Base-by-base conservation (phyloP, 257 asterid genomes). In the Scutellaria galericulata region DNA sequence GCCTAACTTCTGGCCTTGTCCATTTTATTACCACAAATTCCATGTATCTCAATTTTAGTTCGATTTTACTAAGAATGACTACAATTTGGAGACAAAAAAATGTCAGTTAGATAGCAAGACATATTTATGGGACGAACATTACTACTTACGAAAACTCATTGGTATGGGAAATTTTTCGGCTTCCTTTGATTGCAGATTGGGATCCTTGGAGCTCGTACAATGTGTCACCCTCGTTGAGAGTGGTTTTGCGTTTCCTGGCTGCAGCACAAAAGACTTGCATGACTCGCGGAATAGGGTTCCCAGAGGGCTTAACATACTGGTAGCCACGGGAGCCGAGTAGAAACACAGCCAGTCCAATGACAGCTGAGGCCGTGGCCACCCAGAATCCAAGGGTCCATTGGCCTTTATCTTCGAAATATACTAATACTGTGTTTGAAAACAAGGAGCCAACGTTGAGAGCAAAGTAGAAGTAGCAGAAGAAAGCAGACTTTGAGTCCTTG, bases 361-460 rank as follows among this genome's bases (percentile, higher is more conserved):
- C 41, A 3, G 92, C 92, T 0, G 95, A 81, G 64, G 64, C 89
- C 0, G 88, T 78, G 4, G 97, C 80, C 20, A 50, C 81, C 96
- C 91, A 82, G 31, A 91, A 91, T 5, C 95, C 97, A 0, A 91
- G 41, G 1, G 86, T 71, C 97, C 97, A 91, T 24, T 56, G 47
- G 1, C 97, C 97, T 0, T n/a, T 41, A 69, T 89, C 93, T 79
- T 91, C 97, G 10, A 59, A 89, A 66, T 89, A 91, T 8, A 76
- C 97, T 79, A 91, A 72, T 20, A 91, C 20, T 3, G 96, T 89
- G 59, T 91, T 89, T 1, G 97, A 87, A 64, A 91, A 80, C 7
- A 91, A 75, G 8, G 95, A 91, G 22, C 97, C 95, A 0, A 72
- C 22, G 45, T 91, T 91, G 24, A 91, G 89, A 5, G 95, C 91